Evolutionary conservation across 129 eudicot genomes (phyloP), one percentile per base, ranked within the genome.

Genomic region (Chrysanthemum seticuspe): DNA sequence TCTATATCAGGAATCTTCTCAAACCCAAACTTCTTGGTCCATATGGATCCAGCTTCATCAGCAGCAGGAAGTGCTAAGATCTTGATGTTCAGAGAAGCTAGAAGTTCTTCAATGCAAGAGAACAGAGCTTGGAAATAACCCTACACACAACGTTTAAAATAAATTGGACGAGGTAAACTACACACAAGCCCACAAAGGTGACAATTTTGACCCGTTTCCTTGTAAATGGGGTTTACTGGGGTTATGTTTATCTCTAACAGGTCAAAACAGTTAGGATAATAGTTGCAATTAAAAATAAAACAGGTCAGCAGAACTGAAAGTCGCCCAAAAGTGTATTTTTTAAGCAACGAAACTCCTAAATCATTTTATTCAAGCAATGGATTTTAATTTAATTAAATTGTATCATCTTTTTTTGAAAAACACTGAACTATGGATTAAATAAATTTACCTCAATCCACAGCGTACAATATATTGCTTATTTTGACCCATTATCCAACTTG

Each of bases 21-120:
- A 54, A 95, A 95, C 29, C 95, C 99, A 62, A 95, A 88, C 68
- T 84, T 95, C 74, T 83, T 85, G 3, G 73, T 81, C 99, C 99
- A 95, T 52, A 95, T 67, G 1, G 96, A 86, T 47, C 72, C 83
- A 23, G 94, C 92, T 76, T 95, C 99, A 70, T 83, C 90, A 27
- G 99, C 96, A 56, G 99, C 97, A 14, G 99, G 97, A 67, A 95
- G 96, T 23, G 87, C 90, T 34, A 95, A 72, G 54, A 64, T 31
- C 68, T 81, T 88, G 45, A 95, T 95, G 52, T 82, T 75, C 70
- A 90, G 54, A n/a, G 92, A 89, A 65, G 69, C 57, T 16, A 95
- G 83, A 47, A 95, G 79, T 73, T 75, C 68, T 62, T 95, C 97
- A 7, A 95, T 84, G 79, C 99, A 88, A 60, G 81, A 74, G 60